These are phyloP conservation scores for Rhodotorula mucilaginosa DNA, from an alignment of 1,284 basidiomycete genomes.

Conservation along the genomic window DNA sequence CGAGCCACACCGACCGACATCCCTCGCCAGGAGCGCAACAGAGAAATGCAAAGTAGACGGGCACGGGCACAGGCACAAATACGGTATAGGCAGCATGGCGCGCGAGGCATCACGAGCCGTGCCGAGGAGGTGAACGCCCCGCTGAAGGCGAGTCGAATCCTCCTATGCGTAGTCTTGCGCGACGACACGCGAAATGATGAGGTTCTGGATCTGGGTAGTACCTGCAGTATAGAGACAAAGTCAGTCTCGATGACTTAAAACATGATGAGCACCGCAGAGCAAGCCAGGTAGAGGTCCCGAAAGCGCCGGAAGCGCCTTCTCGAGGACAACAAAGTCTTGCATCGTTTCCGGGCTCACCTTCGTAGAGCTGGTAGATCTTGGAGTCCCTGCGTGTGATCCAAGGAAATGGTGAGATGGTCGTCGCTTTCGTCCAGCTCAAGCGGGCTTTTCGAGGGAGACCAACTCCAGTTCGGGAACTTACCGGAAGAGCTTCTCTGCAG, in stretches of 20 bases:
- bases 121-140: too few species aligned
- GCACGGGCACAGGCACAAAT: background rate
- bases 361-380: conserved; percentile 54
- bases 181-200: conserved; percentile 39
- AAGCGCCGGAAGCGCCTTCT: background rate
- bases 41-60: background rate
- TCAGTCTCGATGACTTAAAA: background rate
- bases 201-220: conserved; percentile 34
- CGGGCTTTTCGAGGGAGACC: background rate
- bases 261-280: too few species aligned
- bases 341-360: conserved; percentile 40
- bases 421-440: background rate
- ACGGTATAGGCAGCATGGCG: background rate
- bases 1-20: too few species aligned
- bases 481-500: conserved; percentile 57
- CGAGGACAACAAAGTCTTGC: too few species aligned
- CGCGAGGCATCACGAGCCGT: background rate
- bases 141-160: too few species aligned
- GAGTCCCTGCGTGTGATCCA: conserved; percentile 43
- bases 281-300: too few species aligned
- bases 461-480: background rate
- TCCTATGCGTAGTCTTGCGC: conserved; percentile 29
- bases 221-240: background rate
- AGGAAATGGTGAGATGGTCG: background rate
- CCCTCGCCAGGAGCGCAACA: too few species aligned